Evolutionary conservation across 768 basidiomycete genomes (phyloP).

Genomic region (Phylloporus arenicola): DNA sequence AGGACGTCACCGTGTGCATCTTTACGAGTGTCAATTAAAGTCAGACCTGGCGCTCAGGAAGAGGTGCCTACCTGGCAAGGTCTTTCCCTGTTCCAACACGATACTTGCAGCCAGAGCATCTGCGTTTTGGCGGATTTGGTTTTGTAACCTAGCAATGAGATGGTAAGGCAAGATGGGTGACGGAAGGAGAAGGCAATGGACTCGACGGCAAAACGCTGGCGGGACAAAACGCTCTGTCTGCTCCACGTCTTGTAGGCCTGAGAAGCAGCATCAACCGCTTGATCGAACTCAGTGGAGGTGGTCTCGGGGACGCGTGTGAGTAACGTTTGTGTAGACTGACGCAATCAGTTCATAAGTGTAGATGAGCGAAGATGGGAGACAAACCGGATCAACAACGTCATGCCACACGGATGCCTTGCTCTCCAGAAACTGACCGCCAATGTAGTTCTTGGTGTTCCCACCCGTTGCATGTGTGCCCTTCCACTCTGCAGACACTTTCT

Average conservation of each 20-base stretch:
- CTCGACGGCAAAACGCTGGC: constrained; percentile 89
- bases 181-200: constrained; percentile 36
- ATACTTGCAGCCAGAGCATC: constrained; percentile 86
- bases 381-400: constrained; percentile 84
- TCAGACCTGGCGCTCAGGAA: background rate
- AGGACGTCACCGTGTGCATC: constrained; percentile 95
- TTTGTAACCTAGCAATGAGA: constrained; percentile 62
- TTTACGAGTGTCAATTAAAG: constrained; percentile 19
- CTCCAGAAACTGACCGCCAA: constrained; percentile 85
- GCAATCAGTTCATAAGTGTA: background rate
- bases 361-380: constrained; percentile 22
- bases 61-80: constrained; percentile 58
- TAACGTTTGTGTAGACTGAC: constrained; percentile 83
- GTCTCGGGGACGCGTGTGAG: constrained; percentile 90
- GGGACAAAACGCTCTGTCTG: constrained; percentile 72
- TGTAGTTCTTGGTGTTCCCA: constrained; percentile 87
- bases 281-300: constrained; percentile 70
- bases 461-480: constrained; percentile 83
- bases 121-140: constrained; percentile 76
- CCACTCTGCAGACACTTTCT: constrained; percentile 71
- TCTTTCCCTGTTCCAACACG: constrained; percentile 95
- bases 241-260: constrained; percentile 89
- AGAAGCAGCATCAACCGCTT: constrained; percentile 78
- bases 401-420: constrained; percentile 76
- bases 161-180: constrained; percentile 3